These are phyloP conservation scores for Monosporozyma unispora DNA, from an alignment of 805 yeast genomes.

Conservation along the genomic window DNA sequence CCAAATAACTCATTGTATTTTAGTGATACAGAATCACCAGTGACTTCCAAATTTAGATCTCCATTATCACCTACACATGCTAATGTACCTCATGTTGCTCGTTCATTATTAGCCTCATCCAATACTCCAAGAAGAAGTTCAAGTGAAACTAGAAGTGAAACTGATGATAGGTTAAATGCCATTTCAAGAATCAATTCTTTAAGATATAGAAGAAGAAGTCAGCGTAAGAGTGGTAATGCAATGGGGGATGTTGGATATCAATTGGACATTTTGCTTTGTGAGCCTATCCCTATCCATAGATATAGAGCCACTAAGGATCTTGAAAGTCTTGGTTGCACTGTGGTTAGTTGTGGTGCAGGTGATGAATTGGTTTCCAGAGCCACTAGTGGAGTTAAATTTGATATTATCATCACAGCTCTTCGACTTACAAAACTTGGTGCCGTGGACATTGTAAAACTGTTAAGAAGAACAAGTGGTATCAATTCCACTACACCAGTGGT, in stretches of 20 bases:
- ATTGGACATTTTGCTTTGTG: conserved; percentile 72
- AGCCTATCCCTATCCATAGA: conserved; percentile 75
- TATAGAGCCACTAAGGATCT: conserved; percentile 56
- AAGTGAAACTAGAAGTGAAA: conserved; percentile 10
- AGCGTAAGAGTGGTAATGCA: conserved; percentile 18
- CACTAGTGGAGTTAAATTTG: conserved; percentile 77
- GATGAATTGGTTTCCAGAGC: conserved; percentile 76
- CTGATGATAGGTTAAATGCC: conserved; percentile 20
- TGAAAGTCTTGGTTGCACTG: conserved; percentile 67
- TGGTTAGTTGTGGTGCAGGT: conserved; percentile 66
- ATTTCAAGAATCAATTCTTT: conserved; percentile 23
- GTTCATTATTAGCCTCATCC: conserved; percentile 23
- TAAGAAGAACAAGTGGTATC: conserved; percentile 66
- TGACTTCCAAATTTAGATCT: conserved; percentile 19
- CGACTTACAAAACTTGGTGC: conserved; percentile 60
- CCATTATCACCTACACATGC: conserved; percentile 21
- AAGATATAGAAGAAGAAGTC: conserved; percentile 24
- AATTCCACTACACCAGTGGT: conserved; percentile 71
- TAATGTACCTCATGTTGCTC: neutral
- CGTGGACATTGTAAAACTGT: conserved; percentile 66
- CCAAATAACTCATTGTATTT: conserved; percentile 5
- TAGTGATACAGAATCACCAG: conserved; percentile 19
- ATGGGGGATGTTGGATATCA: conserved; percentile 18
- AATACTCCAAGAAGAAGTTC: conserved; percentile 15
- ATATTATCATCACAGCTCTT: conserved; percentile 69